These are phyloP conservation scores for Rhodofomes roseus DNA, from an alignment of 1,284 basidiomycete genomes.

Conservation along the genomic window DNA sequence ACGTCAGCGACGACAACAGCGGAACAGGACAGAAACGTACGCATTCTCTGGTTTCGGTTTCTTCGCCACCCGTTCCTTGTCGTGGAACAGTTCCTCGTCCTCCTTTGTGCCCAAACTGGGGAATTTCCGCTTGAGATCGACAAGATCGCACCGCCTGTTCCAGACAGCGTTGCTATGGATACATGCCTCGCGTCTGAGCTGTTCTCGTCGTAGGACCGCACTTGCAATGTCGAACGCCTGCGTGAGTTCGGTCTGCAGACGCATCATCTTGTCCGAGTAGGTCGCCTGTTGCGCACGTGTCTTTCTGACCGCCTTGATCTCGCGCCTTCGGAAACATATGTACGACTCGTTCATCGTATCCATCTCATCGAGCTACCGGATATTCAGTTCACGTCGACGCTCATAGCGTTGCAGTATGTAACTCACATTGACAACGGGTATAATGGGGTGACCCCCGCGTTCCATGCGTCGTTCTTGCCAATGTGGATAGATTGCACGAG, in stretches of 20 bases:
- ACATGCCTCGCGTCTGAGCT: slow-evolving; percentile 63
- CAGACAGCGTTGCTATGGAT: slow-evolving; percentile 67
- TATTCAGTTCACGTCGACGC: not conserved
- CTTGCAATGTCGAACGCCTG: slow-evolving; percentile 73
- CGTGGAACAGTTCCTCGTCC: slow-evolving; percentile 81
- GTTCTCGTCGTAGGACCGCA: slow-evolving; percentile 70
- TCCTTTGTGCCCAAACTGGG: slow-evolving; percentile 64
- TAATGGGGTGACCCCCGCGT: slow-evolving; percentile 29
- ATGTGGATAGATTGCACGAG: slow-evolving; percentile 26
- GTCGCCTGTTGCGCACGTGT: slow-evolving; percentile 89
- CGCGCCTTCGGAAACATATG: slow-evolving; percentile 95
- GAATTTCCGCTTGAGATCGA: slow-evolving; percentile 79
- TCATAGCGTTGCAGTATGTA: not conserved
- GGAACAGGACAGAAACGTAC: slow-evolving; percentile 33
- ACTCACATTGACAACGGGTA: slow-evolving; percentile 30
- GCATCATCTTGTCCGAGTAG: slow-evolving; percentile 83
- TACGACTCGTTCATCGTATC: slow-evolving; percentile 93
- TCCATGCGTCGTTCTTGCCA: slow-evolving; percentile 30
- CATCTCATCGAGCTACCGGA: slow-evolving; percentile 78
- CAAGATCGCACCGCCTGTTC: slow-evolving; percentile 74
- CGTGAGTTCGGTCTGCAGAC: slow-evolving; percentile 75
- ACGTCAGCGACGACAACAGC: slow-evolving; percentile 7
- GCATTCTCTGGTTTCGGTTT: slow-evolving; percentile 42
- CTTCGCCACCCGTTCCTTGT: slow-evolving; percentile 69
- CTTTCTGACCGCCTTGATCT: slow-evolving; percentile 93